Evolutionary conservation across 2,329 filamentous ascomycete genomes (phyloP).

Genomic region (Aspergillus luchuensis): DNA sequence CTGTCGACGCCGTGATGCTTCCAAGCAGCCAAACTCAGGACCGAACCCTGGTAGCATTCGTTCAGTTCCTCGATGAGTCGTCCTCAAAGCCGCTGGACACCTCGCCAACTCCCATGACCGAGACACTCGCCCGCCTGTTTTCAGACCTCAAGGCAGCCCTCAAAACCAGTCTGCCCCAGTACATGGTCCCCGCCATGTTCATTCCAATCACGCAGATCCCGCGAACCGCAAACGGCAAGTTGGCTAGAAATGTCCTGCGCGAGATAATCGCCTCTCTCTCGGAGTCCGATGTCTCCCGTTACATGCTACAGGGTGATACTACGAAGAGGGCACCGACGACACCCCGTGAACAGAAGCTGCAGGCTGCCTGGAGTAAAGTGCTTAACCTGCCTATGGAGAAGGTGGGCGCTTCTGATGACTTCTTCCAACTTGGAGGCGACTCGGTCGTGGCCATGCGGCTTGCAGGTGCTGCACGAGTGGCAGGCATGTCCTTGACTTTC

Average conservation of each 20-base stretch:
- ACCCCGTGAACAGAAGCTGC: background rate
- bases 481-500: background rate
- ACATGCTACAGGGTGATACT: background rate
- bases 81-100: background rate
- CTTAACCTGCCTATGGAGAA: background rate
- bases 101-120: background rate
- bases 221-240: background rate
- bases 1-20: background rate
- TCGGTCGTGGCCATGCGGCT: constrained; percentile 8
- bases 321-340: background rate
- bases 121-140: background rate
- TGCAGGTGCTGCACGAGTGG: background rate
- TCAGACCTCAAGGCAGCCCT: background rate
- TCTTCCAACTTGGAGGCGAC: constrained; percentile 11
- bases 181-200: background rate
- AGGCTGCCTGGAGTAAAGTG: background rate
- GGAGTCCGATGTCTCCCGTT: background rate
- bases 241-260: background rate
- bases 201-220: background rate
- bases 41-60: background rate
- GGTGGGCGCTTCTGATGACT: constrained; percentile 4
- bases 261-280: background rate
- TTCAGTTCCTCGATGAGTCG: background rate
- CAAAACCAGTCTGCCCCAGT: background rate
- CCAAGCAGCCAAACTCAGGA: background rate